These are phyloP conservation scores for Sophora flavescens DNA, from an alignment of 306 rosid species.

Conservation along the genomic window DNA sequence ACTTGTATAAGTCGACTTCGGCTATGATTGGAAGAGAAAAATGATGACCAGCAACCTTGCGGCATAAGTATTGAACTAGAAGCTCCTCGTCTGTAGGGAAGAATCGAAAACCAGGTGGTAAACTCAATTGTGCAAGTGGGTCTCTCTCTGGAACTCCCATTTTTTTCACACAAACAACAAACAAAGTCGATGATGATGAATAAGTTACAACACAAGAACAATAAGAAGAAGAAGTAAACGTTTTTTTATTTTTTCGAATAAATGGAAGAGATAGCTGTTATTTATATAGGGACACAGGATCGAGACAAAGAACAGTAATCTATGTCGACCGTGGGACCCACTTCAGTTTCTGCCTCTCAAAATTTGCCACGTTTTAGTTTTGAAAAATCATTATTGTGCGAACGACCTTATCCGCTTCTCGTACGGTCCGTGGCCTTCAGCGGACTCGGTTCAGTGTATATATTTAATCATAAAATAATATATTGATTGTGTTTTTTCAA, in stretches of 20 bases:
- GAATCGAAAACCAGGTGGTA: slow-evolving; percentile 94
- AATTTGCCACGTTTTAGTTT: slow-evolving; percentile 50
- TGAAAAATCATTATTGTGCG: slow-evolving; percentile 46
- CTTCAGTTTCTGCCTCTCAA: slow-evolving; percentile 28
- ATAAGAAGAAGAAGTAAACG: background rate
- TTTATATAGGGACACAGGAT: slow-evolving; percentile 49
- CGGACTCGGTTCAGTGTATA: slow-evolving; percentile 57
- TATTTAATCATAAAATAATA: too few species aligned
- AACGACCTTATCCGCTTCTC: slow-evolving; percentile 76
- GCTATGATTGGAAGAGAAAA: slow-evolving; percentile 80
- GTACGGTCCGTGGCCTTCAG: slow-evolving; percentile 47
- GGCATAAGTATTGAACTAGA: slow-evolving; percentile 83
- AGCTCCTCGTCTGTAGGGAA: slow-evolving; percentile 94
- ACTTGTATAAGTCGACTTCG: slow-evolving; percentile 89
- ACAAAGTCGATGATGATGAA: background rate
- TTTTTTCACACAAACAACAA: slow-evolving; percentile 19
- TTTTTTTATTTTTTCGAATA: slow-evolving; percentile 12
- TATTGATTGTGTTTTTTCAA: too few species aligned
- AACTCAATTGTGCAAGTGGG: slow-evolving; percentile 70
- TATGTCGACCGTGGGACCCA: slow-evolving; percentile 55
- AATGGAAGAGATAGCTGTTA: slow-evolving; percentile 36
- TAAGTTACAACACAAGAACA: background rate
- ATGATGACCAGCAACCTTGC: slow-evolving; percentile 91
- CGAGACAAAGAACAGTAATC: slow-evolving; percentile 55
- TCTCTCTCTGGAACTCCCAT: slow-evolving; percentile 77